Conservation (phyloP, 768 basidiomycete genomes). For the Leccinum disarticulatum region DNA sequence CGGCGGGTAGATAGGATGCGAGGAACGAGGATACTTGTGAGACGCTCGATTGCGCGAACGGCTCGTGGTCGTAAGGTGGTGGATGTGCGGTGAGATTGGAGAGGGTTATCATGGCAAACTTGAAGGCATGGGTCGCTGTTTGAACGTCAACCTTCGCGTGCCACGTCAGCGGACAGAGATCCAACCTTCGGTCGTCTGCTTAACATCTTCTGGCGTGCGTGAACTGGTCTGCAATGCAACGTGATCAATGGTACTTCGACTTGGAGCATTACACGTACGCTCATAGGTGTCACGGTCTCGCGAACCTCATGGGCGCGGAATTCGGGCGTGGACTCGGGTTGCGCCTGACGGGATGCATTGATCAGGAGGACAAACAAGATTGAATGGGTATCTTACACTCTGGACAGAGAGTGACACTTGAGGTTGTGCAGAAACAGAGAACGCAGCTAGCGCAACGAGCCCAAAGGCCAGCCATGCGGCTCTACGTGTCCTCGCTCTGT, state of each 20-base stretch:
- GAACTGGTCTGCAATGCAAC: constrained; percentile 14
- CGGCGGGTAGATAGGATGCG: constrained; percentile 64
- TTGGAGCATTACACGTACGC: not conserved
- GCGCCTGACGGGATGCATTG: constrained; percentile 11
- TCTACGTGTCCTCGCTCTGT: constrained; percentile 34
- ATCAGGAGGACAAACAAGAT: not conserved
- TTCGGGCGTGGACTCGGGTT: constrained; percentile 12
- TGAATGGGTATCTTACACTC: constrained; percentile 12
- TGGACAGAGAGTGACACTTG: constrained; percentile 15
- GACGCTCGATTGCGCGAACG: constrained; percentile 36
- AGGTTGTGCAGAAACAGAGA: constrained; percentile 44
- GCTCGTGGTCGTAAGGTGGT: constrained; percentile 55
- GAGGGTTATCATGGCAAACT: constrained; percentile 68
- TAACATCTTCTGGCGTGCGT: constrained; percentile 27
- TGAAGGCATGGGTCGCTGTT: constrained; percentile 71
- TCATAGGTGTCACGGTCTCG: constrained; percentile 18
- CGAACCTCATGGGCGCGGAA: constrained; percentile 3
- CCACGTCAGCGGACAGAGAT: not conserved
- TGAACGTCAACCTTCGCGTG: constrained; percentile 2
- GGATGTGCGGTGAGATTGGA: constrained; percentile 62
- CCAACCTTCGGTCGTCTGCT: constrained; percentile 55
- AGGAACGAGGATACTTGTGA: constrained; percentile 51
- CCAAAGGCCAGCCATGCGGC: constrained; percentile 63
- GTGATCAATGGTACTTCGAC: constrained; percentile 2
- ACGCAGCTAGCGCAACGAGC: constrained; percentile 49